These are phyloP conservation scores for Lithospermum erythrorhizon DNA, from an alignment of 257 asterid genomes.

Conservation along the genomic window DNA sequence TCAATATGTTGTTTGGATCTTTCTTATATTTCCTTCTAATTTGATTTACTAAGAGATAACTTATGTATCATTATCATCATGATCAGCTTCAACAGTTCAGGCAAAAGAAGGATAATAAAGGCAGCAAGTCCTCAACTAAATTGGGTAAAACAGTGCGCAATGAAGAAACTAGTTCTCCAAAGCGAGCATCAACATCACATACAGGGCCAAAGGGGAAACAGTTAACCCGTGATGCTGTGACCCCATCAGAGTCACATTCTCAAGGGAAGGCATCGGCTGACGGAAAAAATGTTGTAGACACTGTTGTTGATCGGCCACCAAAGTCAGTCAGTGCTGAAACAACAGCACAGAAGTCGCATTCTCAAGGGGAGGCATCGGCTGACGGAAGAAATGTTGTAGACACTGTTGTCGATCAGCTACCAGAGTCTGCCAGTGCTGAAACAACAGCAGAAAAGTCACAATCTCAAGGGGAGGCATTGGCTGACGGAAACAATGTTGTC, in stretches of 20 bases:
- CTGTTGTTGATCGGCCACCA: slow-evolving; percentile 21
- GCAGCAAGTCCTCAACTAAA: slow-evolving; percentile 48
- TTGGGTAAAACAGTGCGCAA: slow-evolving; percentile 51
- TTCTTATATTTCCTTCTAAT: background rate
- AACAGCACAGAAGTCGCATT: slow-evolving; percentile 16
- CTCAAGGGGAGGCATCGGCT: slow-evolving; percentile 24
- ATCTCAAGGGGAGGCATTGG: background rate
- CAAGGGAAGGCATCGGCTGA: slow-evolving; percentile 23
- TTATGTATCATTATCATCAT: background rate
- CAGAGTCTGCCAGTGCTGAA: slow-evolving; percentile 23
- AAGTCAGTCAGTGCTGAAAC: slow-evolving; percentile 23
- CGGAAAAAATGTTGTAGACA: slow-evolving; percentile 19
- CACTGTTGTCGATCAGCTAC: slow-evolving; percentile 23
- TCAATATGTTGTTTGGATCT: background rate
- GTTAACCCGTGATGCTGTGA: slow-evolving; percentile 19
- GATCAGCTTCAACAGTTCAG: slow-evolving; percentile 86
- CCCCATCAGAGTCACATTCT: slow-evolving; percentile 32
- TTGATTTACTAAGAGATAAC: background rate
- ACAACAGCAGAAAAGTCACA: slow-evolving; percentile 13
- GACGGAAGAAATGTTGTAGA: slow-evolving; percentile 20
- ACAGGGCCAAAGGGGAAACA: slow-evolving; percentile 32
- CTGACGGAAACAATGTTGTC: slow-evolving; percentile 18
- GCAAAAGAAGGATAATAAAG: slow-evolving; percentile 82
- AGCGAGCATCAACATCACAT: slow-evolving; percentile 10
- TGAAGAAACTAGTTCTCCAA: slow-evolving; percentile 2